Conservation (phyloP, 1,284 basidiomycete genomes). For the Apiotrichum sp. region DNA sequence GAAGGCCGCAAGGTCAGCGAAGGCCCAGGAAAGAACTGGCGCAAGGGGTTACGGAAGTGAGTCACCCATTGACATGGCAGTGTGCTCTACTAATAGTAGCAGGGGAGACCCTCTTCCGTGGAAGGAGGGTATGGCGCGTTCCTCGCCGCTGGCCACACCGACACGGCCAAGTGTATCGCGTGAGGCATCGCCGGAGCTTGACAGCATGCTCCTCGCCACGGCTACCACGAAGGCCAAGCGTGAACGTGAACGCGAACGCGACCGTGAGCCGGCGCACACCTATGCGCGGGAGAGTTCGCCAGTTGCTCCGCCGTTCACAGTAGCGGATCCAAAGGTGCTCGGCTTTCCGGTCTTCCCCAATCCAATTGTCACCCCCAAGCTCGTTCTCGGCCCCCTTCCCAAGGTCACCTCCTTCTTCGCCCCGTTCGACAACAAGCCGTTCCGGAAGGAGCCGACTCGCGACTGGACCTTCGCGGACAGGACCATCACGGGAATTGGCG, state of each 20-base stretch:
- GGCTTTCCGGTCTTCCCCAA: constrained; percentile 42
- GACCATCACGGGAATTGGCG: constrained; percentile 30
- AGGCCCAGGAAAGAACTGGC: constrained; percentile 37
- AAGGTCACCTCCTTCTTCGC: constrained; percentile 39
- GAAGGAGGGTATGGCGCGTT: constrained; percentile 16
- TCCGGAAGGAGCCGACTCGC: constrained; percentile 34
- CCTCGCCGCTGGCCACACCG: constrained; percentile 12
- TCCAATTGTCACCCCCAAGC: constrained; percentile 34
- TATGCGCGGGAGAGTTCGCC: constrained; percentile 1
- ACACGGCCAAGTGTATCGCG: constrained; percentile 16
- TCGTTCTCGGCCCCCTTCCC: constrained; percentile 31
- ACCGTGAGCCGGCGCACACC: not conserved
- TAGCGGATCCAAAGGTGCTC: constrained; percentile 31
- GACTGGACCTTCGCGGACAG: constrained; percentile 27
- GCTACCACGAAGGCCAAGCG: not conserved
- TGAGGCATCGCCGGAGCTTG: constrained; percentile 28
- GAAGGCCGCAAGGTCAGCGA: not conserved
- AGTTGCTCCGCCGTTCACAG: constrained; percentile 24
- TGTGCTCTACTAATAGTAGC: not conserved
- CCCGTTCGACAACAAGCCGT: constrained; percentile 33
- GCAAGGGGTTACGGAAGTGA: constrained; percentile 41
- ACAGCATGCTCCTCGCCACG: constrained; percentile 8
- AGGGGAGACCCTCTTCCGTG: constrained; percentile 26
- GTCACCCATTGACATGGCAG: constrained; percentile 5
- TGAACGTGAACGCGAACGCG: not conserved